phyloP scores from a whole-genome alignment of 169 alveolate species.

The Plasmodium chabaudi region DNA sequence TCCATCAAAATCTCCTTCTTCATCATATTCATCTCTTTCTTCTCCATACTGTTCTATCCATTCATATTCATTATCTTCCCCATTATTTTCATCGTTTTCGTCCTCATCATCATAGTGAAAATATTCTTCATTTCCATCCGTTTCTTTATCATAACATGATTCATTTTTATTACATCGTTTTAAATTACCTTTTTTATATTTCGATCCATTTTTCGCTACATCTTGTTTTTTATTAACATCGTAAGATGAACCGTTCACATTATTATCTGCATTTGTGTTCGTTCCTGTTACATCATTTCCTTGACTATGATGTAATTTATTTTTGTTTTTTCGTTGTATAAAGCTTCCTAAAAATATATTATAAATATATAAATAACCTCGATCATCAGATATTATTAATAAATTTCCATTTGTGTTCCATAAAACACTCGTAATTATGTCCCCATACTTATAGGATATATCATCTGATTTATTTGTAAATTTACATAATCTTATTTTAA shows the following conservation, averaged over 20 bases:
- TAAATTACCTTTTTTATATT: no score
- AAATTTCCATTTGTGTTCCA: constrained; percentile 45
- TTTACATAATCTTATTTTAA: constrained; percentile 44
- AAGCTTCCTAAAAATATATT: constrained; percentile 53
- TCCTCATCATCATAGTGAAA: background rate
- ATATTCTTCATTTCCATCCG: background rate
- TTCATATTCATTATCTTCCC: constrained; percentile 1
- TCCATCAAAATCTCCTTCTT: background rate
- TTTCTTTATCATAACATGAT: background rate
- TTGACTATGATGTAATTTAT: background rate
- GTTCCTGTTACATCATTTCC: background rate
- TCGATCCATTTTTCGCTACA: no score
- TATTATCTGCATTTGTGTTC: background rate
- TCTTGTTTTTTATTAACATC: no score
- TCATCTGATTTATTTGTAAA: constrained; percentile 16
- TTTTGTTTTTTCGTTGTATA: background rate
- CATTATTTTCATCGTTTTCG: background rate
- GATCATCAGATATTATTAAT: constrained; percentile 33
- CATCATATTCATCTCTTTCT: background rate
- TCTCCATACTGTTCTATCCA: background rate
- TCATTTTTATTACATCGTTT: background rate
- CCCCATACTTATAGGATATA: constrained; percentile 45
- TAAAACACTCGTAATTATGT: constrained; percentile 16
- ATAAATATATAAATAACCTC: constrained; percentile 47
- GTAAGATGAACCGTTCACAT: no score